phyloP scores from a whole-genome alignment of 1,284 basidiomycete species.

The Entoloma clypeatum region DNA sequence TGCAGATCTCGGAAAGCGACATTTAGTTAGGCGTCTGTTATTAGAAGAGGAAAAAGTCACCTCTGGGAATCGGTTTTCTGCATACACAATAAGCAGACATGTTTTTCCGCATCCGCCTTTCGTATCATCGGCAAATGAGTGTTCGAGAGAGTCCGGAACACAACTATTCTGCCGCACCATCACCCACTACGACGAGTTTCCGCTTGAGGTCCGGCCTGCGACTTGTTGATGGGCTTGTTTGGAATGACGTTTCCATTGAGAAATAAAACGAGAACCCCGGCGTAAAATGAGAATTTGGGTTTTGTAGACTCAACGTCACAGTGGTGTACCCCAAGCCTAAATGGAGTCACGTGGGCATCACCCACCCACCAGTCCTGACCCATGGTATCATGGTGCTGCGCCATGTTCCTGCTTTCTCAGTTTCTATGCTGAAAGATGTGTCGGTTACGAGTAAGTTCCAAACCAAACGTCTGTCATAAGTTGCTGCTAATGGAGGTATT shows the following conservation, averaged over 20 bases:
- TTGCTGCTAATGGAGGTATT: background rate
- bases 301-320: conserved; percentile 10
- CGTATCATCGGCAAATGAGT: conserved; percentile 19
- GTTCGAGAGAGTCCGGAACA: conserved; percentile 24
- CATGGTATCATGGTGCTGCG: conserved; percentile 7
- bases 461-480: background rate
- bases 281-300: conserved; percentile 7
- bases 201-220: conserved; percentile 78
- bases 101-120: conserved; percentile 84
- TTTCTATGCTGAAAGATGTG: conserved; percentile 31
- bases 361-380: no score
- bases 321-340: conserved; percentile 4
- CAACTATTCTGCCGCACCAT: conserved; percentile 54
- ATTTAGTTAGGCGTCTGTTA: conserved; percentile 17
- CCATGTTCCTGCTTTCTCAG: conserved; percentile 14
- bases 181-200: conserved; percentile 89
- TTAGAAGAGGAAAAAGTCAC: conserved; percentile 43
- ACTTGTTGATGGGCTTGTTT: conserved; percentile 24
- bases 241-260: conserved; percentile 30
- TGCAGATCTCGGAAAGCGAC: conserved; percentile 33
- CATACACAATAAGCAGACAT: conserved; percentile 91
- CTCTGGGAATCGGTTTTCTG: conserved; percentile 97
- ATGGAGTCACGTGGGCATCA: conserved; percentile 33
- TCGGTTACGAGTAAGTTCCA: conserved; percentile 32
- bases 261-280: conserved; percentile 7